Evolutionary conservation across 1,284 basidiomycete genomes (phyloP), one percentile per base, ranked within the genome.

Genomic region (Trichosporon sp.): DNA sequence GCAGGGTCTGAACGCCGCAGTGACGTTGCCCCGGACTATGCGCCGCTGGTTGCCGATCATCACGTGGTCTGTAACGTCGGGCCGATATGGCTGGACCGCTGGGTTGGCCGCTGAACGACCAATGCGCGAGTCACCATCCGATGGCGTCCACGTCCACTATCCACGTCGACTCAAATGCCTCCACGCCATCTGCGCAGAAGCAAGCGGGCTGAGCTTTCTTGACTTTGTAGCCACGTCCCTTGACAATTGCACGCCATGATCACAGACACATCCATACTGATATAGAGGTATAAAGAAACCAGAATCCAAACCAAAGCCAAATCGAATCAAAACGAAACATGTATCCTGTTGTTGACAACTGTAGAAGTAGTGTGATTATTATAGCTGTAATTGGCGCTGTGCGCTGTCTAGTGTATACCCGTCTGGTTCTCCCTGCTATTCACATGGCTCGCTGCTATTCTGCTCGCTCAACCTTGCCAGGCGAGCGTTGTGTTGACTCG

Each of bases 21-120:
- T 54, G 49, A 54, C 49, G 49, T 54, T 13, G 27, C 13, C 37
- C 68, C 73, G 56, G 64, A 72, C n/a, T n/a, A n/a, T n/a, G n/a
- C n/a, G n/a, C n/a, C n/a, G n/a, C n/a, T n/a, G n/a, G n/a, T 69
- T 56, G 40, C 49, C 49, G 49, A 54, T 54, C 49, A 54, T 29
- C 49, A 54, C 49, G 49, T 54, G 49, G n/a, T n/a, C n/a, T n/a
- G n/a, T n/a, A n/a, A n/a, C n/a, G n/a, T n/a, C n/a, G n/a, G n/a
- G n/a, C n/a, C n/a, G n/a, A n/a, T n/a, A n/a, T n/a, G n/a, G n/a
- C n/a, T n/a, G n/a, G n/a, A n/a, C n/a, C n/a, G n/a, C n/a, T n/a
- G n/a, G n/a, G n/a, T n/a, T n/a, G n/a, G n/a, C n/a, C n/a, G n/a
- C n/a, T n/a, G n/a, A 32, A 11, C 32, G 32, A 32, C 32, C 32